Conservation (phyloP, 2,329 filamentous ascomycete genomes). For the Calonectria leucothoes region DNA sequence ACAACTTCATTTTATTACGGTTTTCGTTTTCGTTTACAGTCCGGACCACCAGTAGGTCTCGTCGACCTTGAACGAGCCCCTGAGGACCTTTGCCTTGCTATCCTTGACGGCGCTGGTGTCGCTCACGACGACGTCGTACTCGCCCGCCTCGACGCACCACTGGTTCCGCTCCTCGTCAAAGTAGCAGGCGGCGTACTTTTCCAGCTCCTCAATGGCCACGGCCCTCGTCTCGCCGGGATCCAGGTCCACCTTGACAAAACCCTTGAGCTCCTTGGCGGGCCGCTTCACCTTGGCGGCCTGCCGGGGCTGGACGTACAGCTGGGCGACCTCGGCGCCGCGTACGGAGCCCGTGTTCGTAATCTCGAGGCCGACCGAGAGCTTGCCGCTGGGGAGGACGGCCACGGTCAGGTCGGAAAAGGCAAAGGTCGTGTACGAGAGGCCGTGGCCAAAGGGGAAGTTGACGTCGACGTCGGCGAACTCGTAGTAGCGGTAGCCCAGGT, state of each 20-base stretch:
- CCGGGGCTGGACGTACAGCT: constrained; percentile 68
- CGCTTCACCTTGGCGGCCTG: constrained; percentile 63
- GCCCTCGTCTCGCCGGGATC: constrained; percentile 68
- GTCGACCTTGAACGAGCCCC: constrained; percentile 64
- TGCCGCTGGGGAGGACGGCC: constrained; percentile 57
- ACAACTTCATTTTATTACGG: neutral
- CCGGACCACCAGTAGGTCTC: constrained; percentile 77
- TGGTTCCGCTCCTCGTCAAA: constrained; percentile 75
- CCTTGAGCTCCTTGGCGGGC: constrained; percentile 73
- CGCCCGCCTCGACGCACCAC: constrained; percentile 75
- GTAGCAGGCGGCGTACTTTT: constrained; percentile 75
- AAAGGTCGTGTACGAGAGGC: constrained; percentile 82
- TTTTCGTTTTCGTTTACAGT: constrained; percentile 52
- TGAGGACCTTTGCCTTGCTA: constrained; percentile 60
- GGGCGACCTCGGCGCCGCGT: constrained; percentile 66
- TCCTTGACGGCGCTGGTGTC: constrained; percentile 65
- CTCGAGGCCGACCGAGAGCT: constrained; percentile 60
- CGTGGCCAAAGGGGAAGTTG: constrained; percentile 83
- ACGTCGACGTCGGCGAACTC: constrained; percentile 75
- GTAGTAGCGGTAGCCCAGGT: constrained; percentile 85
- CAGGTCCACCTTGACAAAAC: constrained; percentile 73
- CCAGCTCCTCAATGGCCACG: constrained; percentile 66
- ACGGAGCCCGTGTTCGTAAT: constrained; percentile 71
- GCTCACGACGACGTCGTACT: constrained; percentile 72
- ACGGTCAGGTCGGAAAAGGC: constrained; percentile 62